A percentile compares a stretch with the other conserved stretches of the same genome.
Conservation (phyloP, 2,329 filamentous ascomycete genomes). For the Aspergillus terreus region DNA sequence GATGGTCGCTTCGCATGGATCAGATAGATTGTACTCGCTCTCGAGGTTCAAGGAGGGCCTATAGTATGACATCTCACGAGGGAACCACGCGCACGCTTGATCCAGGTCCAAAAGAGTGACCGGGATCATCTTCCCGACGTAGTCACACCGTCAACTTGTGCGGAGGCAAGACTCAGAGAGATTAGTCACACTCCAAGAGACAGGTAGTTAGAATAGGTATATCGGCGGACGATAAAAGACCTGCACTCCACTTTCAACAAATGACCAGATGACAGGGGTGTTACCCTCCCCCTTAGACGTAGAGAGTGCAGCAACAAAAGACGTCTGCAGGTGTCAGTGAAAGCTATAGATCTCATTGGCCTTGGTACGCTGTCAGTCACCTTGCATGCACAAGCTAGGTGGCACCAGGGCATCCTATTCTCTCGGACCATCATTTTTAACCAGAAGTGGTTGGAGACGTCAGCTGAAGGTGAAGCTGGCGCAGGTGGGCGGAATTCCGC, state of each 20-base stretch:
- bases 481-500: neutral
- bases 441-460: constrained; percentile 3
- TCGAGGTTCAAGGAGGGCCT: neutral
- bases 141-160: constrained; percentile 25
- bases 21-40: no score
- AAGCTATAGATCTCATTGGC: no score
- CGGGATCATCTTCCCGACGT: constrained; percentile 24
- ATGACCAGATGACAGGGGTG: constrained; percentile 38
- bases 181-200: constrained; percentile 18
- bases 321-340: constrained; percentile 37
- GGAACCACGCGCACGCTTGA: constrained; percentile 23
- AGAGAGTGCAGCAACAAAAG: constrained; percentile 52
- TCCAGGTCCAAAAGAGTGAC: constrained; percentile 24
- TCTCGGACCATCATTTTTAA: constrained; percentile 43
- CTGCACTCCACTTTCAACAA: no score
- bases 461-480: neutral
- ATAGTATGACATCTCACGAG: constrained; percentile 15
- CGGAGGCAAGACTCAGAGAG: constrained; percentile 18
- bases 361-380: no score
- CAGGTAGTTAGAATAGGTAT: no score
- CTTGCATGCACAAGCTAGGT: constrained; percentile 22
- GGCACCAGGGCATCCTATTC: constrained; percentile 53
- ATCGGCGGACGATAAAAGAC: no score
- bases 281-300: constrained; percentile 48
- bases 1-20: neutral